A percentile compares a stretch with the other conserved stretches of the same genome.
These are phyloP conservation scores for Scheffersomyces segobiensis DNA, from an alignment of 1,139 yeast species.

Conservation along the genomic window DNA sequence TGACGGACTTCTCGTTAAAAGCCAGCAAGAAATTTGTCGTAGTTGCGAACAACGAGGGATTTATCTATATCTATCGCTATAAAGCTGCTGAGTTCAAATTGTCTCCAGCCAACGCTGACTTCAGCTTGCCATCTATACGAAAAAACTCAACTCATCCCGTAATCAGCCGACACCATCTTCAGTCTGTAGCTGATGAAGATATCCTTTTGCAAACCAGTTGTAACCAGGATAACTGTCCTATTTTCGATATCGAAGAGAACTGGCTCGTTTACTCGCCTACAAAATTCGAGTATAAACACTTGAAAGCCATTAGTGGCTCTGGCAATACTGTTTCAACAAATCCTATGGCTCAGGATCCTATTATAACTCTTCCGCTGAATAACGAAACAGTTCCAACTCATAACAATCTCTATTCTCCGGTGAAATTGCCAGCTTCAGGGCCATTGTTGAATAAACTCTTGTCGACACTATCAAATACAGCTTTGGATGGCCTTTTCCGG, in stretches of 20 bases:
- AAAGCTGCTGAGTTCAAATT: constrained; percentile 5
- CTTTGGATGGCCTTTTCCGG: constrained; percentile 54
- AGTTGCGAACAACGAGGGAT: constrained; percentile 26
- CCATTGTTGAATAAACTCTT: constrained; percentile 49
- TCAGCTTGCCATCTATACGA: constrained; percentile 20
- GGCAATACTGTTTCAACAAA: constrained; percentile 1
- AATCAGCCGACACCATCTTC: constrained; percentile 14
- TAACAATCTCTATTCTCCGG: constrained; percentile 35
- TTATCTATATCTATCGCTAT: constrained; percentile 18
- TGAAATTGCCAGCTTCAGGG: constrained; percentile 46
- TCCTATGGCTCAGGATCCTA: constrained; percentile 9
- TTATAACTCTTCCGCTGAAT: constrained; percentile 7
- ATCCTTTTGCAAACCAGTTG: constrained; percentile 36
- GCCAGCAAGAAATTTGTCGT: constrained; percentile 21
- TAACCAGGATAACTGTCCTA: constrained; percentile 34
- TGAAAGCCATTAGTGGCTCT: constrained; percentile 21
- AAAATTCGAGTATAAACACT: constrained; percentile 33
- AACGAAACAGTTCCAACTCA: background rate
- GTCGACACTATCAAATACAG: constrained; percentile 50
- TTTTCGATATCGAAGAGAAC: constrained; percentile 52
- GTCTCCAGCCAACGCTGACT: constrained; percentile 20
- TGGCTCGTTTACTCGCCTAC: constrained; percentile 54
- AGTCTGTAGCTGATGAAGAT: constrained; percentile 17
- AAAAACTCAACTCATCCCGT: constrained; percentile 28
- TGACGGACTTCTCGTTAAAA: constrained; percentile 20